Evolutionary conservation across 345 rosid genomes (phyloP).

Genomic region (Dimocarpus longan): DNA sequence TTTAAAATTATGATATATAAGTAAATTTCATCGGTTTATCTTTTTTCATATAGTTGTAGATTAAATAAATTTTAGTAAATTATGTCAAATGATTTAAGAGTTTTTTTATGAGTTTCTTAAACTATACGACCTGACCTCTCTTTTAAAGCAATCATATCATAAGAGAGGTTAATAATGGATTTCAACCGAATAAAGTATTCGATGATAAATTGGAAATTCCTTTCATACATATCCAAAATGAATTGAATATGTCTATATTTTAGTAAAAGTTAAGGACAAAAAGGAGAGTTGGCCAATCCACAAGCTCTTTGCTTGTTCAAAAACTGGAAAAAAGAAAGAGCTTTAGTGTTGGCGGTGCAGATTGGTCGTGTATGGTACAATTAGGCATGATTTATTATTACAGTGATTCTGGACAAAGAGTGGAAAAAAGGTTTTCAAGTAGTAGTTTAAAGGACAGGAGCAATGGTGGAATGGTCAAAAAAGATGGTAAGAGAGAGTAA

Average conservation of each 20-base stretch:
- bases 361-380: constrained; percentile 8
- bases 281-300: not conserved
- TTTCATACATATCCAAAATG: not conserved
- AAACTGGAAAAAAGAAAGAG: not conserved
- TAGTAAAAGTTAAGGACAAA: not conserved
- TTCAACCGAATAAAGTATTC: too few species aligned
- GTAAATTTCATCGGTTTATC: too few species aligned
- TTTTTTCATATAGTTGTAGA: too few species aligned
- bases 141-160: too few species aligned
- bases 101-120: too few species aligned
- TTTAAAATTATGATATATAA: too few species aligned
- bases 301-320: too few species aligned
- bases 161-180: too few species aligned
- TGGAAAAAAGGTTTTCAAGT: constrained; percentile 3
- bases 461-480: constrained; percentile 43
- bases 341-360: not conserved
- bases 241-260: not conserved
- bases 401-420: constrained; percentile 9
- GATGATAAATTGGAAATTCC: too few species aligned
- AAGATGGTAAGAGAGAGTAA: constrained; percentile 13
- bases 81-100: too few species aligned
- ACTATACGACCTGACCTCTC: too few species aligned
- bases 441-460: constrained; percentile 7
- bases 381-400: constrained; percentile 1
- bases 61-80: too few species aligned